Evolutionary conservation across 495 filamentous ascomycete species (phyloP).

Genomic region (Penicillium parvum): DNA sequence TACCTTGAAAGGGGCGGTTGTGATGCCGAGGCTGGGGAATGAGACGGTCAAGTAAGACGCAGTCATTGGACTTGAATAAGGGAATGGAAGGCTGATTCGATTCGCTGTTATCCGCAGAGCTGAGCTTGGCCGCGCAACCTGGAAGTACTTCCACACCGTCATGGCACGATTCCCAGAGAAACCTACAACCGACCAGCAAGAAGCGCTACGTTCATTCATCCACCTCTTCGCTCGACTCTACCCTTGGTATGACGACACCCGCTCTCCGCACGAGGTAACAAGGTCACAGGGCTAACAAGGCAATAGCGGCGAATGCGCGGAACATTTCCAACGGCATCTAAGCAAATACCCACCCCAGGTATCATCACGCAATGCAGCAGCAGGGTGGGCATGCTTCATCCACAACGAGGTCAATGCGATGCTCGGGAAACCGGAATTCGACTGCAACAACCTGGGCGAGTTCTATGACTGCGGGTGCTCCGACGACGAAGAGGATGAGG

Average conservation of each 20-base stretch:
- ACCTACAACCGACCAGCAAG: constrained; percentile 76
- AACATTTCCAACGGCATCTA: constrained; percentile 82
- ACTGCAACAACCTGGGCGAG: constrained; percentile 84
- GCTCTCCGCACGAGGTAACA: neutral
- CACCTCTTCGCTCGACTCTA: constrained; percentile 89
- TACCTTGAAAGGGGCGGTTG: constrained; percentile 68
- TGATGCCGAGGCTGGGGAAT: constrained; percentile 88
- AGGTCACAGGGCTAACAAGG: constrained; percentile 12
- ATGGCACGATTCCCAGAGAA: constrained; percentile 89
- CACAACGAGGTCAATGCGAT: constrained; percentile 93
- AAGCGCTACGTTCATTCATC: constrained; percentile 79
- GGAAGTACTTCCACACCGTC: constrained; percentile 94
- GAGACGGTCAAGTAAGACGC: constrained; percentile 65
- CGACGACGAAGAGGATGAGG: constrained; percentile 53
- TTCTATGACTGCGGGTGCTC: constrained; percentile 96
- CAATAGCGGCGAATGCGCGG: constrained; percentile 82
- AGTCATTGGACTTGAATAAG: neutral
- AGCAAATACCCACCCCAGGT: constrained; percentile 87
- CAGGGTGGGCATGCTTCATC: constrained; percentile 89
- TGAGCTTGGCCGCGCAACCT: constrained; percentile 81
- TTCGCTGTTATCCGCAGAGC: constrained; percentile 50
- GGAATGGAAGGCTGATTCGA: neutral
- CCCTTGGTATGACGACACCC: constrained; percentile 56
- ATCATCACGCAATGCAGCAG: constrained; percentile 73
- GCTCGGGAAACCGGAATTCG: constrained; percentile 75